These are phyloP conservation scores for Acer negundo DNA, from an alignment of 345 rosid genomes.

Conservation along the genomic window DNA sequence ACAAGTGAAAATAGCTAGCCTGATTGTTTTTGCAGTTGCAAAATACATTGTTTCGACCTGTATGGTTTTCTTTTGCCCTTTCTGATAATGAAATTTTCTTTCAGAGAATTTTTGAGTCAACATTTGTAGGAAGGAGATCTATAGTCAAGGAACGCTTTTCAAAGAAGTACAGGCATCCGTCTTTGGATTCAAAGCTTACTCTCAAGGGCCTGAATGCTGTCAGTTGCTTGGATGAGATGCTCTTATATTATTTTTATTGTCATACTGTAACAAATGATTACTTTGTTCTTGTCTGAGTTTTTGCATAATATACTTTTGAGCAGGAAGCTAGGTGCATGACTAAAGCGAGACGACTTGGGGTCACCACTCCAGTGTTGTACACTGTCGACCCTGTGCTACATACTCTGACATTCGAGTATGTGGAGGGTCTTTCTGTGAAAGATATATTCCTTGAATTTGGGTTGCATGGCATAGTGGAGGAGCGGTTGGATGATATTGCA, in stretches of 20 bases:
- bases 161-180: constrained; percentile 93
- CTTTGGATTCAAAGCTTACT: constrained; percentile 83
- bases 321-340: constrained; percentile 98
- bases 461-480: constrained; percentile 57
- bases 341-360: constrained; percentile 90
- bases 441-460: constrained; percentile 84
- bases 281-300: constrained; percentile 2
- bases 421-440: constrained; percentile 80
- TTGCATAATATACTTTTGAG: constrained; percentile 13
- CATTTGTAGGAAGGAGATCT: constrained; percentile 72
- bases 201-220: constrained; percentile 89
- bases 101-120: constrained; percentile 83
- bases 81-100: constrained; percentile 11
- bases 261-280: background rate
- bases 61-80: background rate
- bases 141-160: constrained; percentile 89
- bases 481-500: constrained; percentile 71
- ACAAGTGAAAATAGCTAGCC: background rate
- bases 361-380: constrained; percentile 72
- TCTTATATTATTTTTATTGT: background rate
- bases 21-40: background rate
- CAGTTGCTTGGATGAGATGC: constrained; percentile 24
- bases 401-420: constrained; percentile 78
- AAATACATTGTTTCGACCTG: background rate
- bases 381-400: constrained; percentile 73